phyloP scores from a whole-genome alignment of 805 yeast species.

The Tetrapisispora namnaoensis region DNA sequence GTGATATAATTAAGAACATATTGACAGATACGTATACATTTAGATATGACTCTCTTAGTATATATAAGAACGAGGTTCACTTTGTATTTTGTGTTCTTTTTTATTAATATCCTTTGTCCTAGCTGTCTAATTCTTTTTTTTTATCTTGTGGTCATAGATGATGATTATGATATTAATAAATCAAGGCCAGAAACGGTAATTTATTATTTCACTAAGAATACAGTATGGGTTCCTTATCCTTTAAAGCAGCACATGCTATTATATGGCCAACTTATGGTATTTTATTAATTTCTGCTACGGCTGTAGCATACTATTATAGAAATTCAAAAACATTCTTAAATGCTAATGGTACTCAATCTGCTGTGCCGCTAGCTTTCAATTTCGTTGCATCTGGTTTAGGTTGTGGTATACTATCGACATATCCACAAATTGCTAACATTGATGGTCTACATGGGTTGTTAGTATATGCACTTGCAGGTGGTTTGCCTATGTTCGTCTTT shows the following conservation, averaged over 20 bases:
- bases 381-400: conserved; percentile 93
- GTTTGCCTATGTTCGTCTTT: conserved; percentile 78
- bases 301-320: conserved; percentile 49
- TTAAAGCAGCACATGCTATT: conserved; percentile 52
- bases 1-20: too few species aligned
- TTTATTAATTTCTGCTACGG: conserved; percentile 44
- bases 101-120: too few species aligned
- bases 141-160: too few species aligned
- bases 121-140: too few species aligned
- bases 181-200: too few species aligned
- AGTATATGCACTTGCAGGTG: conserved; percentile 70
- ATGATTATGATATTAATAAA: too few species aligned
- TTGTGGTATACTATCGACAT: conserved; percentile 78
- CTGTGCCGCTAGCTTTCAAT: conserved; percentile 73
- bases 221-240: conserved; percentile 36
- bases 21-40: too few species aligned
- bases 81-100: too few species aligned
- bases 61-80: too few species aligned
- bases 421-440: conserved; percentile 75
- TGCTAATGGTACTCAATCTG: conserved; percentile 72
- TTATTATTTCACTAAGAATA: too few species aligned
- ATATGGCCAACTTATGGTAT: conserved; percentile 51
- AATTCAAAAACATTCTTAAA: conserved; percentile 52
- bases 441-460: conserved; percentile 82
- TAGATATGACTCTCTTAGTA: too few species aligned